Conservation (phyloP, 2,329 filamentous ascomycete genomes). For the Penicillium nordicum region DNA sequence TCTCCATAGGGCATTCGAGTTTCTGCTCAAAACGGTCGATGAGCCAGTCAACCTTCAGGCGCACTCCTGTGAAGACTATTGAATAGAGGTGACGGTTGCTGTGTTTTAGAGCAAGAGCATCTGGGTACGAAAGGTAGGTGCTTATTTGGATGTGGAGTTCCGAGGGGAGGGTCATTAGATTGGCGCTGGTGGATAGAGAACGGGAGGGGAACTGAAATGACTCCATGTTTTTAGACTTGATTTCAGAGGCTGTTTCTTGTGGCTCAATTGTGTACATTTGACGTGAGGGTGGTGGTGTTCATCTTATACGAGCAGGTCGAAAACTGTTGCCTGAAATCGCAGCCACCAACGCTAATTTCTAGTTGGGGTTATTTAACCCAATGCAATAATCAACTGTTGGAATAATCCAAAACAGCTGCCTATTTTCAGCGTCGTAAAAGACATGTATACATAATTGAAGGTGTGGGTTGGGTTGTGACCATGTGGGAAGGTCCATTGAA, state of each 20-base stretch:
- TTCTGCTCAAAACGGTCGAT: constrained; percentile 61
- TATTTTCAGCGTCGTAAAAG: background rate
- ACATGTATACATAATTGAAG: background rate
- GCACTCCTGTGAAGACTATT: constrained; percentile 63
- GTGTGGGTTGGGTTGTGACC: background rate
- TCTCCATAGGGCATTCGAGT: constrained; percentile 61
- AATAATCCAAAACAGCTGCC: background rate
- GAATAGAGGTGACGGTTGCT: constrained; percentile 61
- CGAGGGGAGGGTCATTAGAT: constrained; percentile 56
- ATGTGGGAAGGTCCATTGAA: background rate
- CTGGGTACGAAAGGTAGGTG: constrained; percentile 62
- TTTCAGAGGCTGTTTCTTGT: background rate
- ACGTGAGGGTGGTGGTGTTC: background rate
- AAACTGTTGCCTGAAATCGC: constrained; percentile 12
- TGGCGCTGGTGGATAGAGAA: background rate
- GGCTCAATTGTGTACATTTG: background rate
- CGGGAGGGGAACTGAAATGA: background rate
- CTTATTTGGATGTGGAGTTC: constrained; percentile 66
- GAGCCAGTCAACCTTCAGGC: constrained; percentile 67
- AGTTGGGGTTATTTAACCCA: background rate
- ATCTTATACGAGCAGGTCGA: background rate
- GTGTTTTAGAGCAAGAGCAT: constrained; percentile 68
- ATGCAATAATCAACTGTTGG: background rate
- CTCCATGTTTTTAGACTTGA: background rate
- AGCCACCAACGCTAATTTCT: background rate